Evolutionary conservation across 2,329 filamentous ascomycete genomes (phyloP).

Genomic region (Fragosphaeria purpurea): DNA sequence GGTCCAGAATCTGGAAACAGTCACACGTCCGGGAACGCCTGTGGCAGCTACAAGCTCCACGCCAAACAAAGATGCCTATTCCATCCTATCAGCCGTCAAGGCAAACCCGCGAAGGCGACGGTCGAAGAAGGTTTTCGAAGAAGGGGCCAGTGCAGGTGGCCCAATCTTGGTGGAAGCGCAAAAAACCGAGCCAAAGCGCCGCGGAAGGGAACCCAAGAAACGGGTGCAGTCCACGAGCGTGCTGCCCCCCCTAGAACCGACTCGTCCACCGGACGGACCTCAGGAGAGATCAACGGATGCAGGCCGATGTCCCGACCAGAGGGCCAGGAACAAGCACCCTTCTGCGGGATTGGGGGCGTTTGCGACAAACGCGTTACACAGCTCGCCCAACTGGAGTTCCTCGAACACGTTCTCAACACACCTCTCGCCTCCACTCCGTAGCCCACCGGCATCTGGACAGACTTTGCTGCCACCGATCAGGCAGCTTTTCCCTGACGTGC

Average conservation of each 20-base stretch:
- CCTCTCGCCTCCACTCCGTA: no score
- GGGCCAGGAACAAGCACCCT: no score
- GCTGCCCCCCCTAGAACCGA: no score
- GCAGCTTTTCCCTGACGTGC: constrained; percentile 3
- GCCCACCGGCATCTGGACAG: no score
- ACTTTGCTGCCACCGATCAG: constrained; percentile 1
- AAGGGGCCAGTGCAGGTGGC: neutral
- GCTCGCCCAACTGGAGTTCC: no score
- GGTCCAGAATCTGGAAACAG: neutral
- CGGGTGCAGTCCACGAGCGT: constrained; percentile 3
- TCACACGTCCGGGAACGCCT: neutral
- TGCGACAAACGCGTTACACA: no score
- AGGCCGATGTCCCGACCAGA: no score
- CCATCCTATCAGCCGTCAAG: constrained; percentile 44
- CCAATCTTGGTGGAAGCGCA: neutral
- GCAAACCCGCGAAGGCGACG: constrained; percentile 22
- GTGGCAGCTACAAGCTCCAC: neutral
- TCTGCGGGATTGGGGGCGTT: no score
- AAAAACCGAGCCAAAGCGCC: neutral
- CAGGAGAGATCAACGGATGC: no score
- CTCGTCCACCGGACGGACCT: no score
- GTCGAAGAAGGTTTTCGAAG: constrained; percentile 10
- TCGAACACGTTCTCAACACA: no score
- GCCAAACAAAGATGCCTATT: constrained; percentile 14
- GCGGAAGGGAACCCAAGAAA: neutral